These are phyloP conservation scores for Parasitella parasitica DNA, from an alignment of 371 early-diverging fungal species.

Conservation along the genomic window DNA sequence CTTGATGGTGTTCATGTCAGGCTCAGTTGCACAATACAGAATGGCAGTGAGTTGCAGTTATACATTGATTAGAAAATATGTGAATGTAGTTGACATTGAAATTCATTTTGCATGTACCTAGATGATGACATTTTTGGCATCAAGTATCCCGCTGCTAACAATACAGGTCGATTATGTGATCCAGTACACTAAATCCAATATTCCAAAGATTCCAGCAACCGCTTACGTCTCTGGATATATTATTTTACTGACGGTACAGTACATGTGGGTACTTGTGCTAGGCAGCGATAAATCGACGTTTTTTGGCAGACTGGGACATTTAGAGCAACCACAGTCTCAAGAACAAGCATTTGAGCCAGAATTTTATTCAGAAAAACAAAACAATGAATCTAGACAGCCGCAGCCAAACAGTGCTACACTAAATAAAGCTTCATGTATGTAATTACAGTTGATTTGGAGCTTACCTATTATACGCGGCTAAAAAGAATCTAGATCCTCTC, in stretches of 20 bases:
- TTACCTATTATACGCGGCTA: neutral
- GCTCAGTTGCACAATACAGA: slow-evolving; percentile 29
- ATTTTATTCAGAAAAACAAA: slow-evolving; percentile 3
- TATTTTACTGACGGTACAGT: slow-evolving; percentile 36
- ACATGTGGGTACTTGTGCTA: slow-evolving; percentile 37
- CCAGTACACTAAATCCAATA: slow-evolving; percentile 24
- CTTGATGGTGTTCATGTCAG: slow-evolving; percentile 22
- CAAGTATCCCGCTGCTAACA: slow-evolving; percentile 44
- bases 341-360: slow-evolving; percentile 1
- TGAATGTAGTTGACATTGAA: neutral
- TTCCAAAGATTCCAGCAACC: slow-evolving; percentile 26
- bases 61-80: neutral
- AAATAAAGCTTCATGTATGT: neutral
- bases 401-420: neutral
- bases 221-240: slow-evolving; percentile 42
- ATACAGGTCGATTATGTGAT: slow-evolving; percentile 44
- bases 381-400: neutral
- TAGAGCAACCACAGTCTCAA: neutral
- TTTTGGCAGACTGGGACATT: slow-evolving; percentile 21
- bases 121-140: slow-evolving; percentile 39
- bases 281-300: slow-evolving; percentile 36
- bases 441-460: neutral
- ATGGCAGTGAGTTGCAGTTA: slow-evolving; percentile 34
- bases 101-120: slow-evolving; percentile 7
- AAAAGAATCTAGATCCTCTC: neutral